Evolutionary conservation across 2,329 filamentous ascomycete genomes (phyloP), one percentile per base, ranked within the genome.

Genomic region (Sarocladiaceae sp.): DNA sequence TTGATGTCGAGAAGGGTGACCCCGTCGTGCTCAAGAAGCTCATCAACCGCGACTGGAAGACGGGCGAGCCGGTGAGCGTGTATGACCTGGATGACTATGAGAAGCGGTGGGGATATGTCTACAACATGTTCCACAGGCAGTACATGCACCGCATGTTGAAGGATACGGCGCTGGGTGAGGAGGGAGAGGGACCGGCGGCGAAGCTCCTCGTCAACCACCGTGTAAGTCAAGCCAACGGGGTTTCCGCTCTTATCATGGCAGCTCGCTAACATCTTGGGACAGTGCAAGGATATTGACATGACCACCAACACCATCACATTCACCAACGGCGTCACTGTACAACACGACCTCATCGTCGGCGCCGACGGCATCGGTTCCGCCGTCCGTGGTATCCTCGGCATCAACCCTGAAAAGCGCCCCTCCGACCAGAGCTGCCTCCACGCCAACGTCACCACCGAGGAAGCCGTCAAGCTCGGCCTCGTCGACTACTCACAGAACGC

Each of bases 1-100:
- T 85, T 1, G 77, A 85, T 53, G 67, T 85, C 2, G 64, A 64
- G 12, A 78, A 78, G 53, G 82, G 81, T 7, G 75, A 83, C 46
- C 80, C 80, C 0, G 82, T 86, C 2, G 65, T 85, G 1, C 62
- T 86, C 40, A 70, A 70, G 59, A 80, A 80, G 54, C 69, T 86
- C 43, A 85, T 86, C 63, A 83, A 80, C 57, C 73, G 77, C 3
- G 80, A 85, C 60, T 86, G 82, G 82, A 73, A 76, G 56, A 85
- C 80, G 1, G 82, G 82, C 1, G 76, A 84, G 60, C 73, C 77
- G 0, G 71, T 80, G 19, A 83, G 74, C 51, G 76, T 81, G 1
- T 84, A 82, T 52, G 72, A 77, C 51, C 60, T 86, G 15, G 71
- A 64, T 10, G 81, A 85, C 54, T 85, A 85, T 46, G 74, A 85